Evolutionary conservation across 495 filamentous ascomycete species (phyloP).

Genomic region (Talaromyces proteolyticus): DNA sequence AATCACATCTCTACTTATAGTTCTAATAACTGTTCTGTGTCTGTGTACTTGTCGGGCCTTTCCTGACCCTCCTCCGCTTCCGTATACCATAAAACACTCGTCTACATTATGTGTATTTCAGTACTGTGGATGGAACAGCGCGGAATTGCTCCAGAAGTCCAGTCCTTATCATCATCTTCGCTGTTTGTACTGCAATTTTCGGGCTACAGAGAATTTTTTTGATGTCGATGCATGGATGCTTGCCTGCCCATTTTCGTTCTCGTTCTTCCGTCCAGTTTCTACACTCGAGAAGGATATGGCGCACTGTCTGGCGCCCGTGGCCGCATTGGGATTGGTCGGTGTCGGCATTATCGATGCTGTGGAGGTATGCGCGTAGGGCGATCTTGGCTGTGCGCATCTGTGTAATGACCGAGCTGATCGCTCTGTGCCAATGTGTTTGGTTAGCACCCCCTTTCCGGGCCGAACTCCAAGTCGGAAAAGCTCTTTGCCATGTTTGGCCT

Average conservation of each 20-base stretch:
- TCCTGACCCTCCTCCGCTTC: constrained; percentile 6
- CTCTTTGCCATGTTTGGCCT: no score
- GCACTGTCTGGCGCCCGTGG: no score
- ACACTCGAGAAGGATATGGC: no score
- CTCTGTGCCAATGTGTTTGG: no score
- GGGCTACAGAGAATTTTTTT: not conserved
- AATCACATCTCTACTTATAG: constrained; percentile 1
- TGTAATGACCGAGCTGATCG: no score
- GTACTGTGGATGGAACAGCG: not conserved
- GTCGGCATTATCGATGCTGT: no score
- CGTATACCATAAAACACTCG: not conserved
- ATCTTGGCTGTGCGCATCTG: no score
- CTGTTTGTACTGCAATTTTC: not conserved
- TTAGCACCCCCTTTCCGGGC: no score
- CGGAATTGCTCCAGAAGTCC: not conserved
- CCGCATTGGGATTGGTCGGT: no score
- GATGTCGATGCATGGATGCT: not conserved
- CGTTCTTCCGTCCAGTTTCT: not conserved
- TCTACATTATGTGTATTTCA: not conserved
- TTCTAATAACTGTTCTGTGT: constrained; percentile 7
- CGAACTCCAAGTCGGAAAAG: no score
- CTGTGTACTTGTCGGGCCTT: constrained; percentile 6
- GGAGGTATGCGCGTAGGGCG: no score
- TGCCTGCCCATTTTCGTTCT: not conserved
- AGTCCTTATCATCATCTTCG: not conserved